Base-by-base conservation (phyloP, 2,329 filamentous ascomycete genomes). In the Phyllosticta paracitricarpa region DNA sequence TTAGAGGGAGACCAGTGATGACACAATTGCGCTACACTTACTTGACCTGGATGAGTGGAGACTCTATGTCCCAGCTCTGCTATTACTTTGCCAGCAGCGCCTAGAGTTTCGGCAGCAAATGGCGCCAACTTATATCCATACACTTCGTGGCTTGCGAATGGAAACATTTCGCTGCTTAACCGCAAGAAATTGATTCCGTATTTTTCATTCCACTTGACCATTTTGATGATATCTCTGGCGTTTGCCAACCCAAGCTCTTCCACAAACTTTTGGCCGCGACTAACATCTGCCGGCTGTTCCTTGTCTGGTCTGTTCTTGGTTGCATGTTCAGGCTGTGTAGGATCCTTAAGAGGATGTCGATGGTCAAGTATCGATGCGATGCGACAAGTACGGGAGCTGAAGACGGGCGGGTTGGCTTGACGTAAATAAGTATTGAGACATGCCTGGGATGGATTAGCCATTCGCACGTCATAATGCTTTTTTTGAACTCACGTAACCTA, bases 91-190 rank as follows among this genome's bases (percentile, higher is more conserved):
- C 93, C 93, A 7, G 84, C 89, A 65, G 92, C 87, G 2, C 83
- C 87, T 9, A 97, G 78, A 0, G 83, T 85, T 14, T 91, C 86
- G 0, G 89, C 84, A 0, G 92, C 93, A 71, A 97, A 97, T 0
- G 89, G 87, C 0, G 85, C 86, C 12, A 97, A 80, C 66, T 84
- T 88, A 73, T 97, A 97, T 0, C 92, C 93, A 66, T 96, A 88
- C 64, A 90, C 88, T 25, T 83, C 82, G 69, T 97, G 93, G 65
- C 89, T 95, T 1, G 93, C 93, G 72, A 97, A 97, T 0, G 93
- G 93, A 65, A 97, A 97, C 89, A 97, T 97, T 67, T 97, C 93
- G 60, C 90, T 96, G 66, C 90, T 96, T 22, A 97, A 79, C 1
- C 93, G 84, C 83, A 97, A 84, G 72, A 97, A 97, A 66, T 86